Evolutionary conservation across 306 rosid species (phyloP).

Genomic region (Acacia confusa): DNA sequence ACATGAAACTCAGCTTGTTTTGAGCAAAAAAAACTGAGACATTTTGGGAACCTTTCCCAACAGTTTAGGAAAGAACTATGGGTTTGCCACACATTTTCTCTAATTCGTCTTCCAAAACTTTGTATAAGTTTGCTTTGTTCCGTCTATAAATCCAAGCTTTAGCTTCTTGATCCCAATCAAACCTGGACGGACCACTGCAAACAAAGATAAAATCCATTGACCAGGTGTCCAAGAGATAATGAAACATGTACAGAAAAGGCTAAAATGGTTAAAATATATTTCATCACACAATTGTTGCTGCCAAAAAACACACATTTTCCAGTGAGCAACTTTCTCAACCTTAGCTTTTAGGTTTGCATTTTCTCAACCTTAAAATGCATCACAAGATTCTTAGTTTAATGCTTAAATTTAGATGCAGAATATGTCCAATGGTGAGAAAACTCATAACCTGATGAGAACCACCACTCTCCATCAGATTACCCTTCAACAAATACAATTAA

Average conservation of each 20-base stretch:
- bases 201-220: conserved; percentile 17
- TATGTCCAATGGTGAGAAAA: not conserved
- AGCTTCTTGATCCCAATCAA: conserved; percentile 77
- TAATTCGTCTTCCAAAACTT: conserved; percentile 63
- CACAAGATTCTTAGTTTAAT: not conserved
- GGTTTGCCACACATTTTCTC: conserved; percentile 73
- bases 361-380: not conserved
- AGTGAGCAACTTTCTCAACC: not conserved
- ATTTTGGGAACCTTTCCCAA: conserved; percentile 2
- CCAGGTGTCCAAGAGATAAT: not conserved
- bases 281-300: not conserved
- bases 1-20: not conserved
- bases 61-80: conserved; percentile 51
- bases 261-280: not conserved
- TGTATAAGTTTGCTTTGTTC: conserved; percentile 55
- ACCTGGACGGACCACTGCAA: conserved; percentile 86
- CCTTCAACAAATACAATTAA: conserved; percentile 11
- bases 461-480: not conserved
- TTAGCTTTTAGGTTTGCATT: not conserved
- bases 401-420: not conserved
- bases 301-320: not conserved
- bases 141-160: conserved; percentile 85
- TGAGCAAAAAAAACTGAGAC: too few species aligned
- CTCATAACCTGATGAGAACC: not conserved
- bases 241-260: not conserved